Conservation (phyloP, 139 green algal species). For the Yamagishiella unicocca region DNA sequence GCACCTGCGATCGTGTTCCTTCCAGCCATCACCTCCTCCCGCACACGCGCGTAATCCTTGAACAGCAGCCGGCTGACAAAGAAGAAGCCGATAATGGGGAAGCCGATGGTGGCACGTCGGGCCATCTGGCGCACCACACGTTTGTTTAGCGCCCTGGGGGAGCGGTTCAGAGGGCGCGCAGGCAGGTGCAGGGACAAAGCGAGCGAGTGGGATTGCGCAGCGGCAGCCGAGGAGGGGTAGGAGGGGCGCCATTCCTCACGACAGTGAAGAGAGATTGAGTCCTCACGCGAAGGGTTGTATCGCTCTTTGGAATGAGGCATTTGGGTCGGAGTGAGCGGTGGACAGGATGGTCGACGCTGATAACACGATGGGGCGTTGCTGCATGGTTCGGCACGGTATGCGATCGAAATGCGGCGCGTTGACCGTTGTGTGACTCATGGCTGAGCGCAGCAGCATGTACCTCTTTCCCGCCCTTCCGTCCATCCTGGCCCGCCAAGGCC, state of each 20-base stretch:
- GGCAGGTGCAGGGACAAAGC: neutral
- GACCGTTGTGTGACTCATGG: too few relatives aligned
- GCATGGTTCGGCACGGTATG: too few relatives aligned
- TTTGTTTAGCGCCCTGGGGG: neutral
- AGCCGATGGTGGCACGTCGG: slow-evolving; percentile 1
- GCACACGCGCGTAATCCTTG: neutral
- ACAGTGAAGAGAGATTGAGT: too few relatives aligned
- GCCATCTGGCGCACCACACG: slow-evolving; percentile 7
- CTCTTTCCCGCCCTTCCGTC: too few relatives aligned
- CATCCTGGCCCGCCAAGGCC: too few relatives aligned
- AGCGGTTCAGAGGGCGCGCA: neutral
- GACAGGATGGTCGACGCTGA: neutral
- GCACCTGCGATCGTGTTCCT: neutral
- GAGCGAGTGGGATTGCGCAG: too few relatives aligned
- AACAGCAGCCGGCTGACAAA: neutral
- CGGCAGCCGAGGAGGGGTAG: too few relatives aligned
- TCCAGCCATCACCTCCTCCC: neutral
- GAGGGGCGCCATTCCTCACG: neutral
- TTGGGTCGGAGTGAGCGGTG: neutral
- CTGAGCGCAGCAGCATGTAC: too few relatives aligned
- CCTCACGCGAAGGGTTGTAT: neutral
- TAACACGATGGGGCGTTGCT: too few relatives aligned
- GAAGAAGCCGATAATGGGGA: slow-evolving; percentile 6
- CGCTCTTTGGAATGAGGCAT: neutral
- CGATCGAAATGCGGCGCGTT: too few relatives aligned